Evolutionary conservation across 73 alveolate genomes (phyloP).

Genomic region (Paramecium octaurelia): DNA sequence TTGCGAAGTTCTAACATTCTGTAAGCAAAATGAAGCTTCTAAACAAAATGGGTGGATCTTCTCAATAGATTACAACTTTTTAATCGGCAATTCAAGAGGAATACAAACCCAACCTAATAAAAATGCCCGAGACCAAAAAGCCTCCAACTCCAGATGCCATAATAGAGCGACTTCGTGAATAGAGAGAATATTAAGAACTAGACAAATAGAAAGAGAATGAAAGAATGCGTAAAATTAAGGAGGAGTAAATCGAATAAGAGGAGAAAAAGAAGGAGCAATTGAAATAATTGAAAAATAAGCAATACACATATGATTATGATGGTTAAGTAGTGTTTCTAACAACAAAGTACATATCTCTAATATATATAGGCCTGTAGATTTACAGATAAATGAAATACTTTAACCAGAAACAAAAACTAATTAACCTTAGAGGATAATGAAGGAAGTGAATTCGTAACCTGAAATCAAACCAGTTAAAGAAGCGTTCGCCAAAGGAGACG

Average conservation of each 20-base stretch:
- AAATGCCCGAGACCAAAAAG: background rate
- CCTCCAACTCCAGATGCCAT: slow-evolving; percentile 53
- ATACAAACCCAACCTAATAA: background rate
- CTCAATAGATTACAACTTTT: background rate
- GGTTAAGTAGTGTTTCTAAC: slow-evolving; percentile 34
- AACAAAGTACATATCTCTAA: background rate
- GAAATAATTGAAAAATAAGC: slow-evolving; percentile 20
- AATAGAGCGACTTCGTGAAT: slow-evolving; percentile 1
- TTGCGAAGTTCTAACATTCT: background rate
- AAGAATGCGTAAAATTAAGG: slow-evolving; percentile 32
- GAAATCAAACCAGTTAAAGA: slow-evolving; percentile 37
- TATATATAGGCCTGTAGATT: background rate
- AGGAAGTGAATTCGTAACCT: background rate
- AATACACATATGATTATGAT: slow-evolving; percentile 46
- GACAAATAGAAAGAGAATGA: slow-evolving; percentile 32
- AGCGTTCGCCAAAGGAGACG: slow-evolving; percentile 15
- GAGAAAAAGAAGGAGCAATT: background rate
- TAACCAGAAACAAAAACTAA: background rate
- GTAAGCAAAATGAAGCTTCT: background rate
- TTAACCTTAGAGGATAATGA: background rate
- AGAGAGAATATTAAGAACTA: slow-evolving; percentile 23
- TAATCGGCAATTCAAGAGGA: background rate
- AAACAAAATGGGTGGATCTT: slow-evolving; percentile 18
- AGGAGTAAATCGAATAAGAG: slow-evolving; percentile 11
- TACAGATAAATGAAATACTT: background rate